These are phyloP conservation scores for Scheffersomyces lignosus DNA, from an alignment of 805 yeast genomes.

Conservation along the genomic window DNA sequence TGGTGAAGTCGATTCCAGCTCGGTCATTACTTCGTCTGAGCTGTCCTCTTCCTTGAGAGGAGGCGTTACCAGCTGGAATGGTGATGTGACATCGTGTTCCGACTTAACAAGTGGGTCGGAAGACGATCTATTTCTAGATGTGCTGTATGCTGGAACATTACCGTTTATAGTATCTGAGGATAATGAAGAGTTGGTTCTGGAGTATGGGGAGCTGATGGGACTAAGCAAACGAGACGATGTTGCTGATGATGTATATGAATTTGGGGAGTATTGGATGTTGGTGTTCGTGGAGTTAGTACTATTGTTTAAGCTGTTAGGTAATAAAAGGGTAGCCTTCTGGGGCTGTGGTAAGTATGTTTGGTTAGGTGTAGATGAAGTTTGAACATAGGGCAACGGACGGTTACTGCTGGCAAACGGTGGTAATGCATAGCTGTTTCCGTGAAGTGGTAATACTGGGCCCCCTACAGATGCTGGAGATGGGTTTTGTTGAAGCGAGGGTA, in stretches of 20 bases:
- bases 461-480: background rate
- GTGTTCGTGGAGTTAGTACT: slow-evolving; percentile 1
- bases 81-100: background rate
- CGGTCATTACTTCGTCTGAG: slow-evolving; percentile 1
- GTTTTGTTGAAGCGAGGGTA: slow-evolving; percentile 15
- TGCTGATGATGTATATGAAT: background rate
- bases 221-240: slow-evolving; percentile 7
- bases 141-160: slow-evolving; percentile 1
- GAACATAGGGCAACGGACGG: background rate
- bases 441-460: too few relatives aligned
- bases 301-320: background rate
- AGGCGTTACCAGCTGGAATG: background rate
- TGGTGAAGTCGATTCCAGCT: slow-evolving; percentile 4
- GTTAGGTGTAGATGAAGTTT: background rate
- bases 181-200: too few relatives aligned
- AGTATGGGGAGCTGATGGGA: slow-evolving; percentile 17
- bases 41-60: background rate
- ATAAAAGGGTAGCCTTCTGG: background rate
- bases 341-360: slow-evolving; percentile 1
- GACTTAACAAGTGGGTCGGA: slow-evolving; percentile 11
- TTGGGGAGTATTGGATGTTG: background rate
- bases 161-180: too few relatives aligned
- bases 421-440: background rate
- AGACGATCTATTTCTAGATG: slow-evolving; percentile 11
- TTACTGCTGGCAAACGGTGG: slow-evolving; percentile 1